These are phyloP conservation scores for Trichothecium sympodiale DNA, from an alignment of 2,329 filamentous ascomycete species.

Conservation along the genomic window DNA sequence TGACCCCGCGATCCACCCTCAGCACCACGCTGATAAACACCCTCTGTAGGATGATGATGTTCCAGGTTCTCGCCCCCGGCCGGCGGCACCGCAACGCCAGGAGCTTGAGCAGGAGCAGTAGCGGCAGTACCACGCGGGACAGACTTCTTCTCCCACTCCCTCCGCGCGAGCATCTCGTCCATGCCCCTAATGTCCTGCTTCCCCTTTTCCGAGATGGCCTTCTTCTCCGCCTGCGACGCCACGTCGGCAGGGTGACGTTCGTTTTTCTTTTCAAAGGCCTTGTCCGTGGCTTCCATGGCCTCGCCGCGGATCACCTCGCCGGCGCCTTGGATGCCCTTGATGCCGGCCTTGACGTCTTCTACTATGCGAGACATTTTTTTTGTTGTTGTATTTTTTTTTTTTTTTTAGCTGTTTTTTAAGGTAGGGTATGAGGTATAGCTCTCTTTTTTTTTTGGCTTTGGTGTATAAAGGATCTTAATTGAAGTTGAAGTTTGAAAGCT, in stretches of 20 bases:
- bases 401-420: background rate
- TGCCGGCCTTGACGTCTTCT: slow-evolving; percentile 12
- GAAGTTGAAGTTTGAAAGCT: too few species aligned
- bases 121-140: too few species aligned
- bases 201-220: slow-evolving; percentile 8
- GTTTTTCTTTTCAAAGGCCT: slow-evolving; percentile 8
- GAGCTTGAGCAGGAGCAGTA: too few species aligned
- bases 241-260: slow-evolving; percentile 5
- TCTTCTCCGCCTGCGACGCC: slow-evolving; percentile 5
- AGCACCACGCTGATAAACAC: too few species aligned
- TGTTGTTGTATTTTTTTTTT: background rate
- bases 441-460: too few species aligned
- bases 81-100: too few species aligned
- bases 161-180: slow-evolving; percentile 10
- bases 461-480: too few species aligned
- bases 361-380: slow-evolving; percentile 10
- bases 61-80: too few species aligned
- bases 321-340: slow-evolving; percentile 12
- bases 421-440: background rate
- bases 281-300: slow-evolving; percentile 10
- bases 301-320: slow-evolving; percentile 12
- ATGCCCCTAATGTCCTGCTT: slow-evolving; percentile 8
- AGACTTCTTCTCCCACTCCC: slow-evolving; percentile 10
- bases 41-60: too few species aligned
- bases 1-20: too few species aligned